Evolutionary conservation across 495 filamentous ascomycete species (phyloP), one percentile per base, ranked within the genome.

Genomic region (Daldinia vernicosa): DNA sequence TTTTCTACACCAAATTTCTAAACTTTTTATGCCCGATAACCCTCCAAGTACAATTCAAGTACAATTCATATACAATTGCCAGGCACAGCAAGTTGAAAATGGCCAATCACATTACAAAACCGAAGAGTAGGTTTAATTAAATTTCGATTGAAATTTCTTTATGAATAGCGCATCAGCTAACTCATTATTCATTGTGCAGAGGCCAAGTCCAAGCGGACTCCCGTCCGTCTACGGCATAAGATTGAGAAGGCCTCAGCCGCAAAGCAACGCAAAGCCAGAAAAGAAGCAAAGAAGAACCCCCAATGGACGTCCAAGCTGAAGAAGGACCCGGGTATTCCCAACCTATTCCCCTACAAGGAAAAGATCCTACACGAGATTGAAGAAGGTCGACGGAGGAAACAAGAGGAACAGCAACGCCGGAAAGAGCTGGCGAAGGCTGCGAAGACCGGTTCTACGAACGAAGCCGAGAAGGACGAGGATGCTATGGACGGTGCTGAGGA

Each of bases 281-380:
- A 97, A 84, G 81, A 87, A 52, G 94, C 91, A 26, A 98, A 97
- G 83, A 92, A 94, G 89, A 96, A 98, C 80, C 96, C 96, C 19
- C 88, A 97, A 91, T 97, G 95, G 91, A 88, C 89, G 66, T 95
- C 92, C 70, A 91, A 92, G 78, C 78, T 97, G 64, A 98, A 97
- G 88, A 98, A 98, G 81, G 95, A 97, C 78, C 93, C 94, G 39
- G 95, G 95, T 63, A 98, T 99, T 58, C 95, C 95, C 55, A 99
- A 97, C 76, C 86, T 97, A 27, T 99, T 97, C 82, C 95, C 95
- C 12, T 97, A 94, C 87, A 99, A 99, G 82, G 96, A 98, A 75
- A 93, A 91, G 83, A 87, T 99, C 19, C 85, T 99, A 47, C 88
- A 92, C 28, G 93, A 99, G 79, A 97, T 99, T 72, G 96, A 99